These are phyloP conservation scores for Olyra latifolia DNA, from an alignment of 176 grass and related monocot genomes.

Conservation along the genomic window DNA sequence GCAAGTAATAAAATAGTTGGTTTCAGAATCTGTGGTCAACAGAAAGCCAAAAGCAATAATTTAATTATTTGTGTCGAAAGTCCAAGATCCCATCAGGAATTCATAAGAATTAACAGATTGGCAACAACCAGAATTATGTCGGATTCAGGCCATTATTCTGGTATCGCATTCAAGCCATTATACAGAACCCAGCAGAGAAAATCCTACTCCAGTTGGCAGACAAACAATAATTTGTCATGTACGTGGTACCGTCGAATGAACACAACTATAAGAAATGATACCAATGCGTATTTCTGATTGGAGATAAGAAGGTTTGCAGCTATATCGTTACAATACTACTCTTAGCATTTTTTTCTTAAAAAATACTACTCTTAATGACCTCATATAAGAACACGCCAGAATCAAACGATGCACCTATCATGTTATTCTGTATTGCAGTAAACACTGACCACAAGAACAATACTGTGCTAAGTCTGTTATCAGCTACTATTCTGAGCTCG, in stretches of 20 bases:
- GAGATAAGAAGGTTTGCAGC: neutral
- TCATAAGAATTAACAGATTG: neutral
- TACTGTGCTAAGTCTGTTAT: neutral
- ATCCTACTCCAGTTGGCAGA: neutral
- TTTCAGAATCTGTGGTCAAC: neutral
- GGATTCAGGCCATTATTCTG: neutral
- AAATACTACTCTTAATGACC: neutral
- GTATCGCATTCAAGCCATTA: neutral
- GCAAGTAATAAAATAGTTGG: neutral
- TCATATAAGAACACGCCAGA: neutral
- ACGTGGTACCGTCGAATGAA: neutral
- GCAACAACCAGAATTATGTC: neutral
- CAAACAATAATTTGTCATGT: neutral
- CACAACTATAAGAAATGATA: neutral
- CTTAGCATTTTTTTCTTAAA: no score
- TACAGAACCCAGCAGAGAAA: neutral
- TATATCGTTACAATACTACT: conserved; percentile 7
- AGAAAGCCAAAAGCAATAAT: neutral
- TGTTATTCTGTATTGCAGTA: neutral
- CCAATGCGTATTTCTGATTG: neutral
- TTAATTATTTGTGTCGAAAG: neutral
- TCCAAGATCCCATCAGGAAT: neutral
- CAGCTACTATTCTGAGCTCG: neutral
- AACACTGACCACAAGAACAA: neutral
- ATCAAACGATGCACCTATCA: neutral